A percentile compares a stretch with the other conserved stretches of the same genome.
Conservation (phyloP, 2,329 filamentous ascomycete species). For the Chrysoporthe austroafricana region DNA sequence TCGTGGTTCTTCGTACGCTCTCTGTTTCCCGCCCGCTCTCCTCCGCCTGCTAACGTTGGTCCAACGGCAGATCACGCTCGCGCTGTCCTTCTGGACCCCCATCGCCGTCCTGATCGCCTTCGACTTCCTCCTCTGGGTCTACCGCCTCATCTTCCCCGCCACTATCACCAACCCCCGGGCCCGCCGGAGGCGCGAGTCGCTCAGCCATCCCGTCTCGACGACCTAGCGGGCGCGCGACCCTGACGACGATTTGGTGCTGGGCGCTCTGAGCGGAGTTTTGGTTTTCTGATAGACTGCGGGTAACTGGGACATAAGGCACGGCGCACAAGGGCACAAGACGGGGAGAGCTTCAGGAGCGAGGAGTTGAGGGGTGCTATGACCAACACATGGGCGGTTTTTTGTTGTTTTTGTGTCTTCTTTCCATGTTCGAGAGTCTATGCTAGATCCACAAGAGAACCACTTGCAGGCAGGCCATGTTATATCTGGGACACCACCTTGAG, state of each 20-base stretch:
- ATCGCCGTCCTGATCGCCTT: conserved; percentile 52
- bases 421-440: conserved; percentile 5
- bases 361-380: conserved; percentile 17
- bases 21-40: too few relatives aligned
- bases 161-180: conserved; percentile 22
- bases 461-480: conserved; percentile 31
- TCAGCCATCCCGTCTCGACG: conserved; percentile 29
- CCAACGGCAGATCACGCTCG: conserved; percentile 44
- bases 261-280: neutral
- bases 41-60: neutral
- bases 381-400: neutral
- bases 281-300: neutral
- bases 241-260: neutral
- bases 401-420: neutral
- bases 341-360: conserved; percentile 17
- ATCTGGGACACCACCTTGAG: conserved; percentile 84
- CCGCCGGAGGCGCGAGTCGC: conserved; percentile 30
- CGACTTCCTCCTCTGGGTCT: conserved; percentile 58
- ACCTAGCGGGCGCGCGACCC: conserved; percentile 22
- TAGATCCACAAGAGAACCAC: neutral
- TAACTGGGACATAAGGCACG: conserved; percentile 7
- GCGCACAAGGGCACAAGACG: conserved; percentile 10
- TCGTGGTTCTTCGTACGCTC: conserved; percentile 36
- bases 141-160: conserved; percentile 45
- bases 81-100: conserved; percentile 52